Conservation (phyloP, 169 alveolate species). For the Plasmodium knowlesi region DNA sequence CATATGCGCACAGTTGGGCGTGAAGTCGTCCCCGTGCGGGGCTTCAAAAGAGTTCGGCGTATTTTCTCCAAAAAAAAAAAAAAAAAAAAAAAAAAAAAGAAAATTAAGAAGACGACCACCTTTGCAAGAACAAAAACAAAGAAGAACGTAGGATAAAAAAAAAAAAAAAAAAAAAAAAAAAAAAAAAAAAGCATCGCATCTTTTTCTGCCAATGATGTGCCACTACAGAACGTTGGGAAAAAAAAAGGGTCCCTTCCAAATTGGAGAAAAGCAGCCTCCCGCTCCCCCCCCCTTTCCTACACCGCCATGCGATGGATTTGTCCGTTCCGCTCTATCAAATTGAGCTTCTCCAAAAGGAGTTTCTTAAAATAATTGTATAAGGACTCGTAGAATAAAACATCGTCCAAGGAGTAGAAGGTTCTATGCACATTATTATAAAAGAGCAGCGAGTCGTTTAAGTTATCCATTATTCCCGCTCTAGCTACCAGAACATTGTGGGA, state of each 20-base stretch:
- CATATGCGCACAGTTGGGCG: neutral
- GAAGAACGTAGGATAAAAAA: too few relatives aligned
- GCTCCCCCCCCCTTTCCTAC: neutral
- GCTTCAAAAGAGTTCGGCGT: neutral
- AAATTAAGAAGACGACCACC: too few relatives aligned
- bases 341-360: conserved; percentile 39
- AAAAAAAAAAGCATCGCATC: neutral
- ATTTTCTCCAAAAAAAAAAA: neutral
- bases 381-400: conserved; percentile 21
- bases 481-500: conserved; percentile 40
- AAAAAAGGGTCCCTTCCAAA: neutral
- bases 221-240: neutral
- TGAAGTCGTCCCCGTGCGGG: neutral
- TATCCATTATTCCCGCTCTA: conserved; percentile 34
- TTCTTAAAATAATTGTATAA: conserved; percentile 36
- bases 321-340: conserved; percentile 22
- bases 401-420: conserved; percentile 49
- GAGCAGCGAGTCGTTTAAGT: neutral
- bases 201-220: neutral
- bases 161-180: too few relatives aligned
- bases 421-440: conserved; percentile 10
- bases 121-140: too few relatives aligned
- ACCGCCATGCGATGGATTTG: conserved; percentile 22
- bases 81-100: too few relatives aligned
- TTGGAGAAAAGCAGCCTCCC: neutral